Evolutionary conservation across 2,329 filamentous ascomycete species (phyloP), one percentile per base, ranked within the genome.

Genomic region (Elsinoe fawcettii): DNA sequence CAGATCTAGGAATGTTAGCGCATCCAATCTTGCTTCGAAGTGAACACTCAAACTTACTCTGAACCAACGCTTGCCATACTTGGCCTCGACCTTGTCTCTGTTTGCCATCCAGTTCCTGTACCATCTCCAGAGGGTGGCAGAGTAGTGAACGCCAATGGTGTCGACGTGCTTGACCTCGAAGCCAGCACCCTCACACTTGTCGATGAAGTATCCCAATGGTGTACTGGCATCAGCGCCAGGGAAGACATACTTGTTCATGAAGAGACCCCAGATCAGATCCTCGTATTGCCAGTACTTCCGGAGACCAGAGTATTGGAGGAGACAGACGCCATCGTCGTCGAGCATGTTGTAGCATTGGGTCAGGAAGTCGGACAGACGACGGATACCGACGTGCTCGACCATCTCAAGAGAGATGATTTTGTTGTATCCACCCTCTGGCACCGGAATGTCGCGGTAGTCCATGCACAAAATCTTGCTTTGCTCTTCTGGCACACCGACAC

Each of bases 201-300:
- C 84, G 65, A 95, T 79, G 66, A 93, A 89, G 74, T 86, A 93
- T 65, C 89, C 90, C 51, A 99, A 84, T 54, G 93, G 93, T 59
- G 90, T 95, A 43, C 89, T 95, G 55, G 93, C 93, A 70, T 97
- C 93, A 54, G 93, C 93, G 70, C 93, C 93, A 32, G 91, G 93
- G 82, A 97, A 97, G 72, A 97, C 81, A 75, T 97, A 96, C 79
- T 96, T 96, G 85, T 97, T 97, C 90, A 97, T 95, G 82, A 96
- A 97, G 47, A 97, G 81, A 71, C 93, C 93, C 93, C 93, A 97
- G 73, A 92, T 88, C 54, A 96, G 82, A 75, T 97, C 92, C 79
- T 97, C 91, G 70, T 96, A 97, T 74, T 97, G 93, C 93, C 93
- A 97, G 62, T 81, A 79, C 78, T 95, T 95, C 66, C 93, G 87